Base-by-base conservation (phyloP, 31 red algal genomes). In the Odonthalia washingtoniensis region DNA sequence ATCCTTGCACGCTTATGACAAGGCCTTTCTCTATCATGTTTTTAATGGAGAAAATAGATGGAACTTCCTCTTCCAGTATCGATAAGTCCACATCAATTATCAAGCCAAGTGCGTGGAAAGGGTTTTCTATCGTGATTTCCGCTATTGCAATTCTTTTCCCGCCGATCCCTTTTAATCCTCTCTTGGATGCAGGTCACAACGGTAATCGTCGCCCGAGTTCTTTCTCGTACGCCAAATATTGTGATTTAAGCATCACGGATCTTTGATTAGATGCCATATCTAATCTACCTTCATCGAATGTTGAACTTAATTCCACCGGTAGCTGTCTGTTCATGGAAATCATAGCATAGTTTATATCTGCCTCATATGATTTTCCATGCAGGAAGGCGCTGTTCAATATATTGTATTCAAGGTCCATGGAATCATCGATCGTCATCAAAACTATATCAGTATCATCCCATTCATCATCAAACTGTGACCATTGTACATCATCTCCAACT, bases 101-200 rank as follows among this genome's bases (percentile, higher is more conserved):
- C n/a, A 84, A 26, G 9, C 62, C 36, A 12, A 84, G 31, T 0
- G 70, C 66, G 2, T 41, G 44, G 81, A 84, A 84, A 3, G 63
- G 64, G 18, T 72, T 72, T 3, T 64, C 30, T 24, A 84, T 72
- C n/a, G 57, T 38, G 6, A 67, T 26, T 0, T 4, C 46, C 28
- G 40, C 64, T 5, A 70, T 84, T 18, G 64, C 5, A 0, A 53
- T 27, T 26, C 42, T 44, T 0, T 18, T 84, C 6, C 64, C 40
- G 6, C 81, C 64, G 45, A 73, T 70, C 17, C 78, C 78, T 24
- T 34, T 66, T 30, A 31, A 39, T 81, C 4, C 31, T 34, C 4
- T 12, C 36, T 67, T 28, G 36, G 4, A 12, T 67, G 64, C 31
- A 34, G 31, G 9, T 67, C 4, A 34, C 31, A 28, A 34, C 31